Evolutionary conservation across 129 eudicot species (phyloP).

Genomic region (Cynara cardunculus): DNA sequence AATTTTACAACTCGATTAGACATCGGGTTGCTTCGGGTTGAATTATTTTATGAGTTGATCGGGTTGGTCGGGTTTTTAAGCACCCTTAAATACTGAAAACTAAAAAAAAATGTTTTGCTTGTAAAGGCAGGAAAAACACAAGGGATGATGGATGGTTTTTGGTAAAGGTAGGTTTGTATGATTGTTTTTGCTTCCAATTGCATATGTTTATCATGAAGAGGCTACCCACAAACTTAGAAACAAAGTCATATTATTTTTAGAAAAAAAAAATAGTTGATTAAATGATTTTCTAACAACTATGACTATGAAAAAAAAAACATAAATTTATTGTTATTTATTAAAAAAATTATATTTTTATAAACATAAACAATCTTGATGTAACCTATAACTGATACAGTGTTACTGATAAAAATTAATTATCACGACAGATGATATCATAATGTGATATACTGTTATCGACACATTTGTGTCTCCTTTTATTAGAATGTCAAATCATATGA

Average conservation of each 20-base stretch:
- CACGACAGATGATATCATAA: background rate
- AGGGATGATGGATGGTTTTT: constrained; percentile 21
- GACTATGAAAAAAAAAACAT: background rate
- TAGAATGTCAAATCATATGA: background rate
- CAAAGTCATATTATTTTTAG: constrained; percentile 10
- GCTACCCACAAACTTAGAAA: constrained; percentile 19
- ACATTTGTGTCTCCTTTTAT: background rate
- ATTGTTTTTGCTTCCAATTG: constrained; percentile 3
- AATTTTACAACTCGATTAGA: too few species aligned
- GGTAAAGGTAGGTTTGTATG: constrained; percentile 12
- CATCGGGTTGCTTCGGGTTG: too few species aligned
- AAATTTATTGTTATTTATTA: background rate
- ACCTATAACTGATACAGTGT: background rate
- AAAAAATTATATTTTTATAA: background rate
- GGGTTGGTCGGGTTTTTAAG: too few species aligned
- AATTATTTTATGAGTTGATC: too few species aligned
- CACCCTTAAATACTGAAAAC: background rate
- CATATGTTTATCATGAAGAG: constrained; percentile 12
- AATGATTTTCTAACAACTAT: background rate
- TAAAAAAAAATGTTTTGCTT: constrained; percentile 14
- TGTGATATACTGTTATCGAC: too few species aligned
- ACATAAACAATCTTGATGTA: background rate
- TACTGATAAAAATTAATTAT: too few species aligned
- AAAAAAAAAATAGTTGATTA: background rate
- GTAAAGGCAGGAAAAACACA: constrained; percentile 20